These are phyloP conservation scores for Naumovozyma baii DNA, from an alignment of 805 yeast genomes.

Conservation along the genomic window DNA sequence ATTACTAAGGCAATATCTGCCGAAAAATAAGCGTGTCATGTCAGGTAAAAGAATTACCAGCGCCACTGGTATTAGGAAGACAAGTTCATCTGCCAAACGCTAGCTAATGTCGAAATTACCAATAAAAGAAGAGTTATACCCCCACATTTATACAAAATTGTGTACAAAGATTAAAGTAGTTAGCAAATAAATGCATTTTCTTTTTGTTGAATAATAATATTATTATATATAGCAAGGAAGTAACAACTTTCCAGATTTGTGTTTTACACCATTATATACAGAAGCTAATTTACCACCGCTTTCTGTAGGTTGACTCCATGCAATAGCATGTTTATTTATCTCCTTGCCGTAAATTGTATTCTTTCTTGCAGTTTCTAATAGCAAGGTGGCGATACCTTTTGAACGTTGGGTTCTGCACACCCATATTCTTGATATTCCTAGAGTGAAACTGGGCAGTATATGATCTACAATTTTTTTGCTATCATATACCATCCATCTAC, in stretches of 20 bases:
- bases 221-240: conserved; percentile 25
- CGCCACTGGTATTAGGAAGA: conserved; percentile 21
- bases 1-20: conserved; percentile 16
- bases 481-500: conserved; percentile 52
- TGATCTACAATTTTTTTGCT: conserved; percentile 42
- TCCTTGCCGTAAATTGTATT: conserved; percentile 42
- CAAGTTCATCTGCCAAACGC: conserved; percentile 13
- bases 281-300: conserved; percentile 53
- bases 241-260: conserved; percentile 30
- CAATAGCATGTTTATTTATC: conserved; percentile 38
- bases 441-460: conserved; percentile 31
- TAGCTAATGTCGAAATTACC: no score
- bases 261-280: conserved; percentile 45
- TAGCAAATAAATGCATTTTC: neutral
- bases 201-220: neutral
- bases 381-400: conserved; percentile 38
- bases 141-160: no score
- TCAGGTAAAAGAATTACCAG: conserved; percentile 26
- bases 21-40: conserved; percentile 19
- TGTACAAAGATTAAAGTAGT: neutral
- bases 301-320: conserved; percentile 66
- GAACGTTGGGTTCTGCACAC: conserved; percentile 39
- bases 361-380: conserved; percentile 37
- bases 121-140: no score
- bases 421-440: conserved; percentile 45